These are phyloP conservation scores for Mimosa pudica DNA, from an alignment of 306 rosid species.

Conservation along the genomic window DNA sequence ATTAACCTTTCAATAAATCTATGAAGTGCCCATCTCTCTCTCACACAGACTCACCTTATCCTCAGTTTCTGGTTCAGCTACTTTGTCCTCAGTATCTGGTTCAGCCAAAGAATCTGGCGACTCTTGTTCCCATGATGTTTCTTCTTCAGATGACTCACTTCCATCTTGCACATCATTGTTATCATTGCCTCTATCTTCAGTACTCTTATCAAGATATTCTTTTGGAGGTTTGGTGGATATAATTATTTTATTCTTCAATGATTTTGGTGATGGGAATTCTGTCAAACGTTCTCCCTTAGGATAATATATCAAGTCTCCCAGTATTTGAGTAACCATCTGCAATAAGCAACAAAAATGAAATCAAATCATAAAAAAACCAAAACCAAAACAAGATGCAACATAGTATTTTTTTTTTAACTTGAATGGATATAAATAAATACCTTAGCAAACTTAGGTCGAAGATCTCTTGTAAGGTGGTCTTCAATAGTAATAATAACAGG, in stretches of 20 bases:
- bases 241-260: conserved; percentile 61
- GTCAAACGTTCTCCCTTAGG: conserved; percentile 52
- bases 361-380: conserved; percentile 16
- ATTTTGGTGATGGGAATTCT: conserved; percentile 90
- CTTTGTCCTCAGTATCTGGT: conserved; percentile 49
- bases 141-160: conserved; percentile 69
- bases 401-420: background rate
- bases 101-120: conserved; percentile 39
- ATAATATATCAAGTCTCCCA: conserved; percentile 75
- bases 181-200: conserved; percentile 35
- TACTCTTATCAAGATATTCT: conserved; percentile 42
- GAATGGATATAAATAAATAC: conserved; percentile 36
- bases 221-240: conserved; percentile 91
- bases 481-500: conserved; percentile 93
- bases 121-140: conserved; percentile 38
- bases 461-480: conserved; percentile 82
- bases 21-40: background rate
- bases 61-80: conserved; percentile 17
- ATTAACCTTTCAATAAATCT: too few species aligned
- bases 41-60: conserved; percentile 40
- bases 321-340: conserved; percentile 70
- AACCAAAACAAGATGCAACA: background rate
- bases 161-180: conserved; percentile 31
- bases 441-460: conserved; percentile 79
- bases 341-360: conserved; percentile 25